Base-by-base conservation (phyloP, 1,139 yeast genomes). In the Candida sojae region DNA sequence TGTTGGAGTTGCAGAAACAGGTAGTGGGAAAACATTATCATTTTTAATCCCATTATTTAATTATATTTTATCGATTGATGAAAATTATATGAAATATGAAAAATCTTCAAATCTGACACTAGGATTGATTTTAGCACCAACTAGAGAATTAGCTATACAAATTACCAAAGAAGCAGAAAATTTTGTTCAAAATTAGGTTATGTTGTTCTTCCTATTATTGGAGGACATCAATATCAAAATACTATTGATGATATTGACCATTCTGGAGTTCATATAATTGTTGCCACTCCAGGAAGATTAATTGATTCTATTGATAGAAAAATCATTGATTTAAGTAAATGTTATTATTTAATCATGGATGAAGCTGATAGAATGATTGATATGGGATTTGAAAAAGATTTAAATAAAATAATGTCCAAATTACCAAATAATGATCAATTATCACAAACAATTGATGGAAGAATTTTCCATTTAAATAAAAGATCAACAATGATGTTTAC, bases 291-390 rank as follows among this genome's bases (percentile, higher is more conserved):
- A 0, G 98, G 98, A 8, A 71, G 98, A 53, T 70, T 93, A 45
- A 75, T 90, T 11, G 99, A 93, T 59, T 83, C 90, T 48, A 58
- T 92, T 12, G 93, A 88, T 48, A 73, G 88, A 48, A 82, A 82
- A 28, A 71, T 87, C 12, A 56, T 91, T 2, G 80, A 79, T 2
- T 67, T 92, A 37, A 71, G 70, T 42, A 82, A 82, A 53, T 83
- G 96, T 54, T 77, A 78, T 53, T 88, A 83, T 55, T 70, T 92
- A 13, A 84, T 89, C 1, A 76, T 91, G 74, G 98, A 92, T 69
- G 98, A 92, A 66, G 97, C 97, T 1, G 98, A 92, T 64, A 75
- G 91, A 59, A 92, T 92, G 97, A 85, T 93, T 40, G 97, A 92
- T 62, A 77, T 92, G 80, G 98, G 98, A 2, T 92, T 93, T 64